phyloP scores from a whole-genome alignment of 2,329 filamentous ascomycete genomes.

The Neobulgaria alba region DNA sequence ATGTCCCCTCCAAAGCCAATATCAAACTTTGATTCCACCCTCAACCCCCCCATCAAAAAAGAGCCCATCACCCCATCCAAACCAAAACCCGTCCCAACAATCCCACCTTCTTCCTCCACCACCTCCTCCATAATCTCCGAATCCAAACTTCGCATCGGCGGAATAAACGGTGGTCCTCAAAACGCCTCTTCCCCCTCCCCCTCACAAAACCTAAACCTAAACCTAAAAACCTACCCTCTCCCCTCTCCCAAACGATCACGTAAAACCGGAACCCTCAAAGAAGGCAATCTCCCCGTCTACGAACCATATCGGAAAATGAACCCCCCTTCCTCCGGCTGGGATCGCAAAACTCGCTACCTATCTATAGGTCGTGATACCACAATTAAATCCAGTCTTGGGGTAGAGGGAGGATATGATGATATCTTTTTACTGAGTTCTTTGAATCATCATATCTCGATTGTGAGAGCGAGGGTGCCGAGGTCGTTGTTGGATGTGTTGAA shows the following conservation, averaged over 20 bases:
- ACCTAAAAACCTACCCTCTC: too few species aligned
- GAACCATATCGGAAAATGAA: conserved; percentile 56
- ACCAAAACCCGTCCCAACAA: too few species aligned
- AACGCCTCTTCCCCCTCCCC: conserved; percentile 3
- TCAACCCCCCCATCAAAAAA: too few species aligned
- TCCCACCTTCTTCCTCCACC: too few species aligned
- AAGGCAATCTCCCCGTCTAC: conserved; percentile 45
- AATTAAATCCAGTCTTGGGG: conserved; percentile 5
- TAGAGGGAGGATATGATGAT: conserved; percentile 44
- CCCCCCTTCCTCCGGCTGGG: conserved; percentile 50
- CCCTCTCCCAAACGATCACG: conserved; percentile 14
- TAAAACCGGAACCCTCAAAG: conserved; percentile 12
- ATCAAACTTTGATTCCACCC: too few species aligned
- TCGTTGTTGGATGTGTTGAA: conserved; percentile 44
- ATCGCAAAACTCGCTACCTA: conserved; percentile 48
- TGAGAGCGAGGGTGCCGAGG: conserved; percentile 50
- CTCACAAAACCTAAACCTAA: too few species aligned
- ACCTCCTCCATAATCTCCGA: conserved; percentile 8
- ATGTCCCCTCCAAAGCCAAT: conserved; percentile 13
- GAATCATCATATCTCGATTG: conserved; percentile 52
- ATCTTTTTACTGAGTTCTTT: conserved; percentile 52
- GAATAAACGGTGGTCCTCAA: conserved; percentile 14
- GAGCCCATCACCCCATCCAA: too few species aligned
- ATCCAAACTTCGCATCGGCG: conserved; percentile 13
- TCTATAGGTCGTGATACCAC: conserved; percentile 42